Base-by-base conservation (phyloP, 208 protist genomes). In the Acanthamoeba sp. region DNA sequence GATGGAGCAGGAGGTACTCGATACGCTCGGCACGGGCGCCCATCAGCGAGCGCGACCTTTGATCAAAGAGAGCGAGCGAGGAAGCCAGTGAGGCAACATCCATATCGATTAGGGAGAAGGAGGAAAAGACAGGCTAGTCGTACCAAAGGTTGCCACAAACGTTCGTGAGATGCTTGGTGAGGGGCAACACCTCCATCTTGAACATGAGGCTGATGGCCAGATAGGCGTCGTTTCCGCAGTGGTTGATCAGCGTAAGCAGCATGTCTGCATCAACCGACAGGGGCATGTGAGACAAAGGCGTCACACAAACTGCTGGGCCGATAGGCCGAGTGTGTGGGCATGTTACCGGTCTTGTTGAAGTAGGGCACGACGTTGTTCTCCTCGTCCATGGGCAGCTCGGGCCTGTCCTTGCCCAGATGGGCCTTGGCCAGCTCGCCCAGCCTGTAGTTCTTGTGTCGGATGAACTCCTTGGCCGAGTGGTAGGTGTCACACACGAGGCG, bases 1-100 rank as follows among this genome's bases (percentile, higher is more conserved):
- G 97, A 96, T 99, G 99, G 27, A 99, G 96, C 38, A 99, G 97
- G 14, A 99, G 97, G 94, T 99, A 99, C 96, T 99, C 99, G 93
- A 99, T 99, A 50, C 99, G 98, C 95, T 99, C 99, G 2, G 99
- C 99, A 94, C 99, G 97, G 20, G 97, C 97, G 45, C 99, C 98
- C 85, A 97, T 98, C 0, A 99, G 96, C 69, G 98, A 99, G 48
- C 82, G 95, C 40, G 66, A 93, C 89, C 89, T 93, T 91, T 24
- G 18, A 32, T 36, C 45, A 91, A 20, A 36, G 29, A 20, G 36
- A 62, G 62, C 91, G 6, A 93, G 55, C 3, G 42, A 36, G 34
- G 2, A 24, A 27, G 38, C 20, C n/a, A 85, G 80, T 87, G 18
- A 48, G 38, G 38, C 7, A 93, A 94, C 24, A 93, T 4, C n/a